Percentiles rank a stretch among this genome's conserved stretches.
Conservation (phyloP, 768 basidiomycete genomes). For the Boletus sp. region DNA sequence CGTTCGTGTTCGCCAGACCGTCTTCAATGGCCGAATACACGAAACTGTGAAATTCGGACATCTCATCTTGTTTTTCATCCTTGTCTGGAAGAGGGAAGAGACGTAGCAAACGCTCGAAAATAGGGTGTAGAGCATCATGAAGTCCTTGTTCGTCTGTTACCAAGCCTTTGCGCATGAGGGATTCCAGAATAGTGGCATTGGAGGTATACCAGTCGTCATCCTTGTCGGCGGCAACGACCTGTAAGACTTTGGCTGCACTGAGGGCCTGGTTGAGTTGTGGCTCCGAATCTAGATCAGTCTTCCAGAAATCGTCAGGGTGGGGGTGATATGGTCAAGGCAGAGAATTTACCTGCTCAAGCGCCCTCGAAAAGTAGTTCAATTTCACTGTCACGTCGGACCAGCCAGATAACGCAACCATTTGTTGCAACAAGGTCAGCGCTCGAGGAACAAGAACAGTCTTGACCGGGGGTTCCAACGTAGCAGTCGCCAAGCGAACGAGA, state of each 20-base stretch:
- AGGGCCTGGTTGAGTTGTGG: slow-evolving; percentile 64
- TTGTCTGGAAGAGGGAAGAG: slow-evolving; percentile 78
- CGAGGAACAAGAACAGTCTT: slow-evolving; percentile 52
- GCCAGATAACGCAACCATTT: slow-evolving; percentile 77
- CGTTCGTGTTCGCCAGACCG: slow-evolving; percentile 68
- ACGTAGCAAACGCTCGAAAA: slow-evolving; percentile 77
- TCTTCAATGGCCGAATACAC: slow-evolving; percentile 75
- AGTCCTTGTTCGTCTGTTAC: slow-evolving; percentile 74
- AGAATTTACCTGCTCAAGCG: slow-evolving; percentile 67
- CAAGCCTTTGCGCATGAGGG: slow-evolving; percentile 85
- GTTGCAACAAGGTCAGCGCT: slow-evolving; percentile 64
- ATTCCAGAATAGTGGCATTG: slow-evolving; percentile 73
- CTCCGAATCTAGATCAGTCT: slow-evolving; percentile 77
- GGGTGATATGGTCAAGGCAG: background rate
- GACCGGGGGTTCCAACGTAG: slow-evolving; percentile 47
- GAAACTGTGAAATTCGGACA: slow-evolving; percentile 76
- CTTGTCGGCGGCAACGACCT: slow-evolving; percentile 81
- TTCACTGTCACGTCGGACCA: slow-evolving; percentile 94
- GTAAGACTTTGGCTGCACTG: slow-evolving; percentile 84
- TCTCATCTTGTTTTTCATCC: slow-evolving; percentile 67
- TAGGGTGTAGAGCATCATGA: slow-evolving; percentile 77
- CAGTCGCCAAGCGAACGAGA: slow-evolving; percentile 86
- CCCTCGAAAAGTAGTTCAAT: slow-evolving; percentile 82
- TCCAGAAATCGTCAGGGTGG: slow-evolving; percentile 7
- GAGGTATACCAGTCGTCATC: slow-evolving; percentile 75